A percentile compares a stretch with the other conserved stretches of the same genome.
Conservation (phyloP, 2,329 filamentous ascomycete species). For the Epichloe festucae region DNA sequence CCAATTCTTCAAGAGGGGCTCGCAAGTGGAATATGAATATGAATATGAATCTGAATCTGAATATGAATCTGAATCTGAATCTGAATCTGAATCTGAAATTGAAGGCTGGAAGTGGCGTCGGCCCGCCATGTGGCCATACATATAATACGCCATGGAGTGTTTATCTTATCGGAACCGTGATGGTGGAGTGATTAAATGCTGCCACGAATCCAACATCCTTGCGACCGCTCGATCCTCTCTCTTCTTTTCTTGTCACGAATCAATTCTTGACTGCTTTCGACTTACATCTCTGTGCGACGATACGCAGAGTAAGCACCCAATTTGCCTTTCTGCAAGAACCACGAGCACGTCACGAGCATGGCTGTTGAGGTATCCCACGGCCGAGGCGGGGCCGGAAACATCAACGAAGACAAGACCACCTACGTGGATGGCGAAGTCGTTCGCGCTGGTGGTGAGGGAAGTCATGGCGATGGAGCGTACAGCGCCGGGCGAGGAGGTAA, state of each 20-base stretch:
- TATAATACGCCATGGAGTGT: neutral
- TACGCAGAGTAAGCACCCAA: too few species aligned
- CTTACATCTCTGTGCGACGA: too few species aligned
- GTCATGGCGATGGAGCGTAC: constrained; percentile 44
- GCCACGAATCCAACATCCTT: neutral
- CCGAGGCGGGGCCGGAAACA: constrained; percentile 49
- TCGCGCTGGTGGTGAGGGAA: constrained; percentile 38
- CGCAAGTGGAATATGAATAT: too few species aligned
- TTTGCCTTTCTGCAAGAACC: too few species aligned
- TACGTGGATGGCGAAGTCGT: constrained; percentile 52
- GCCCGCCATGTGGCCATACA: neutral
- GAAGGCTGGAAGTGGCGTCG: neutral
- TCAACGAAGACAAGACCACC: constrained; percentile 41
- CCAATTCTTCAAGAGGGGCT: neutral
- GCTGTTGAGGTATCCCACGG: constrained; percentile 43
- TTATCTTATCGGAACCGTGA: neutral
- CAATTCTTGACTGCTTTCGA: too few species aligned
- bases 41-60: neutral
- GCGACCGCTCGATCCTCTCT: neutral
- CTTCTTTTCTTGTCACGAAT: neutral
- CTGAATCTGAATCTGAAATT: neutral
- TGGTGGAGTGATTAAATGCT: neutral
- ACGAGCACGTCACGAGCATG: constrained; percentile 12
- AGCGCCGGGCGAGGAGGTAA: constrained; percentile 47
- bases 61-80: neutral